phyloP scores from a whole-genome alignment of 441 rosid genomes.

The Populus hybrid region DNA sequence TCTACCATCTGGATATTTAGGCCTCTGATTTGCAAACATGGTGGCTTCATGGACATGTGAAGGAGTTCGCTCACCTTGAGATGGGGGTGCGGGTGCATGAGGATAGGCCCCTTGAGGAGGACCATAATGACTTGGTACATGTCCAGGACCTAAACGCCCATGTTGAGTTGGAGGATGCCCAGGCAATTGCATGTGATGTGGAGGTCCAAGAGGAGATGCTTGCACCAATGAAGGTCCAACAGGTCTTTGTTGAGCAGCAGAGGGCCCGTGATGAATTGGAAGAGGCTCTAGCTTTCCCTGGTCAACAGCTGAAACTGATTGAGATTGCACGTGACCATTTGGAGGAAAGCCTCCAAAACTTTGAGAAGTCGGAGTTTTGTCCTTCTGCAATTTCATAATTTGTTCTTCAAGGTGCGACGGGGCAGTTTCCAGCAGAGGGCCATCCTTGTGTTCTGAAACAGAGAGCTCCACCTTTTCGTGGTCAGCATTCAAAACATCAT shows the following conservation, averaged over 20 bases:
- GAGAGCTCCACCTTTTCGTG: constrained; percentile 20
- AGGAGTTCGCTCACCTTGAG: constrained; percentile 16
- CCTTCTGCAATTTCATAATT: constrained; percentile 25
- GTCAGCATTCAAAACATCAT: constrained; percentile 26
- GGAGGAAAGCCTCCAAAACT: constrained; percentile 32
- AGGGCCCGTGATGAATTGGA: constrained; percentile 26
- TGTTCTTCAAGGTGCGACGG: constrained; percentile 26
- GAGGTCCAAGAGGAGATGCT: constrained; percentile 38
- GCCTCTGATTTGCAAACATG: constrained; percentile 28
- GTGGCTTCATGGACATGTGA: constrained; percentile 33
- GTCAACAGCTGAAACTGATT: constrained; percentile 13
- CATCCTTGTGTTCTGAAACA: constrained; percentile 33
- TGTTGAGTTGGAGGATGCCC: constrained; percentile 37
- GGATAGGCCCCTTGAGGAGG: constrained; percentile 33
- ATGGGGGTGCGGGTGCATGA: constrained; percentile 18
- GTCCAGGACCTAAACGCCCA: constrained; percentile 42
- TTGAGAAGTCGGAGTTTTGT: constrained; percentile 22
- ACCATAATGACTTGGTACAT: constrained; percentile 30
- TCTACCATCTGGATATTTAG: constrained; percentile 35
- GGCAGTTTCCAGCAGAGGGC: constrained; percentile 23
- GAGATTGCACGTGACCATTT: constrained; percentile 28
- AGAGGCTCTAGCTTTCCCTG: constrained; percentile 30
- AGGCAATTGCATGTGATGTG: constrained; percentile 30
- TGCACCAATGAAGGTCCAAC: constrained; percentile 40
- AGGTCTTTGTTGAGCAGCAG: constrained; percentile 43